A percentile compares a stretch with the other conserved stretches of the same genome.
Conservation (phyloP, 805 yeast species). For the Candida methanosorbosa region DNA sequence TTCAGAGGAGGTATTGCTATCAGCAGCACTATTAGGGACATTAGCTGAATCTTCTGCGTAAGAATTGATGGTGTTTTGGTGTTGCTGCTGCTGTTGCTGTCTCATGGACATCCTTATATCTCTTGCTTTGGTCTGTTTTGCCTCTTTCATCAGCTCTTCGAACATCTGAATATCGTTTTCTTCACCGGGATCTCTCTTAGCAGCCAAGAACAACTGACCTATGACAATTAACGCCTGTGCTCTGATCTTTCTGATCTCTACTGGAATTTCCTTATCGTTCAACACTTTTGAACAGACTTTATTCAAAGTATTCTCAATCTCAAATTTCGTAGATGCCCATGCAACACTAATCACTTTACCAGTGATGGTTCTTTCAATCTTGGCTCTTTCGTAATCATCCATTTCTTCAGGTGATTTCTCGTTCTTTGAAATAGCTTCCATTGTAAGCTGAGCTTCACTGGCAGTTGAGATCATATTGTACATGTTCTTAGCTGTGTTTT, state of each 20-base stretch:
- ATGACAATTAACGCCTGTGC: conserved; percentile 55
- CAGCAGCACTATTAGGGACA: too few relatives aligned
- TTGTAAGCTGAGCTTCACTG: conserved; percentile 68
- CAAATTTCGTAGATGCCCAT: conserved; percentile 77
- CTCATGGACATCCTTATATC: conserved; percentile 11
- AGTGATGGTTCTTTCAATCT: conserved; percentile 63
- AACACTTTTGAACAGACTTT: conserved; percentile 62
- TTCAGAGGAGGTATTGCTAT: too few relatives aligned
- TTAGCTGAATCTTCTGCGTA: too few relatives aligned
- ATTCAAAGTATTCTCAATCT: conserved; percentile 64
- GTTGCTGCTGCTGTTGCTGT: too few relatives aligned
- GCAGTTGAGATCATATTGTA: conserved; percentile 65
- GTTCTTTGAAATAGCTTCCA: conserved; percentile 56
- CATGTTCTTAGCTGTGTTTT: conserved; percentile 65
- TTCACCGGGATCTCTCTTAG: conserved; percentile 57
- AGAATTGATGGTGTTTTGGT: too few relatives aligned
- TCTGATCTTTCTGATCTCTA: conserved; percentile 41
- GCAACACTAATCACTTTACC: conserved; percentile 80
- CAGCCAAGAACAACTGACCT: conserved; percentile 53
- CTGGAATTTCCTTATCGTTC: conserved; percentile 43
- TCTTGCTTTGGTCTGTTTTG: conserved; percentile 19
- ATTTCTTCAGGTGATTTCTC: conserved; percentile 32
- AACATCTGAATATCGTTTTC: conserved; percentile 72
- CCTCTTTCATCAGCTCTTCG: conserved; percentile 43
- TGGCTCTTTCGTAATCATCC: conserved; percentile 41